Evolutionary conservation across 2,329 filamentous ascomycete genomes (phyloP).

Genomic region (Coniochaeta sp.): DNA sequence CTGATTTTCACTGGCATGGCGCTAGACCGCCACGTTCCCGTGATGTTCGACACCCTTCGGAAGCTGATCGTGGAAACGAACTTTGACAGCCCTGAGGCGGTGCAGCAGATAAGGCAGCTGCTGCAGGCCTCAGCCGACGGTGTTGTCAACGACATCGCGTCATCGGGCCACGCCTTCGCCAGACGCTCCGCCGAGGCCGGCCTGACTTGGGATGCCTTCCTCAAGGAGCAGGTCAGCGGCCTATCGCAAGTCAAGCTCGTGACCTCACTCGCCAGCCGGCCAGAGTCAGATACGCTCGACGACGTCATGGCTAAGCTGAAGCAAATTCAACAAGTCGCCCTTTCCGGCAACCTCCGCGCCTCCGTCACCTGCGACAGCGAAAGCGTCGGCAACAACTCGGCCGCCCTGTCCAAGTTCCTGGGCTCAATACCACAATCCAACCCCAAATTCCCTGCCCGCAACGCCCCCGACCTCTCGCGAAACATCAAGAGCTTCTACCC

Average conservation of each 20-base stretch:
- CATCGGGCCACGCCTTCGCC: slow-evolving; percentile 81
- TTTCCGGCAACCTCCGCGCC: slow-evolving; percentile 62
- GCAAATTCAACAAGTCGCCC: slow-evolving; percentile 70
- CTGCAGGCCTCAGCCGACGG: slow-evolving; percentile 82
- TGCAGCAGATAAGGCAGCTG: slow-evolving; percentile 76
- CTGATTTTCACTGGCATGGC: slow-evolving; percentile 80
- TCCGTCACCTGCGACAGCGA: slow-evolving; percentile 81
- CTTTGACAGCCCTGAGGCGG: slow-evolving; percentile 76
- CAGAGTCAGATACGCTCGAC: slow-evolving; percentile 59
- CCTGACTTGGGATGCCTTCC: slow-evolving; percentile 61
- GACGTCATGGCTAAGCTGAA: slow-evolving; percentile 80
- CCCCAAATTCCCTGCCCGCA: slow-evolving; percentile 26
- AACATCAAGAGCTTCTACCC: slow-evolving; percentile 80
- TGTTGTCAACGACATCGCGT: slow-evolving; percentile 84
- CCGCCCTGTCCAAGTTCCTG: slow-evolving; percentile 65
- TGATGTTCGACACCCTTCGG: slow-evolving; percentile 81
- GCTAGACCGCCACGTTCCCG: slow-evolving; percentile 79
- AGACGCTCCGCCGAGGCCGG: slow-evolving; percentile 76
- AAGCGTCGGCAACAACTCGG: slow-evolving; percentile 62
- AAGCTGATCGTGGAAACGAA: slow-evolving; percentile 80
- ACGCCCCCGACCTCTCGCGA: slow-evolving; percentile 26
- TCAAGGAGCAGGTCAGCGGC: slow-evolving; percentile 82
- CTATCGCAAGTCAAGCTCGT: slow-evolving; percentile 83
- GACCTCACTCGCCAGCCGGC: slow-evolving; percentile 67
- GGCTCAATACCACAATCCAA: slow-evolving; percentile 40